Base-by-base conservation (phyloP, 75 land plant species). In the Cupressus sempervirens region DNA sequence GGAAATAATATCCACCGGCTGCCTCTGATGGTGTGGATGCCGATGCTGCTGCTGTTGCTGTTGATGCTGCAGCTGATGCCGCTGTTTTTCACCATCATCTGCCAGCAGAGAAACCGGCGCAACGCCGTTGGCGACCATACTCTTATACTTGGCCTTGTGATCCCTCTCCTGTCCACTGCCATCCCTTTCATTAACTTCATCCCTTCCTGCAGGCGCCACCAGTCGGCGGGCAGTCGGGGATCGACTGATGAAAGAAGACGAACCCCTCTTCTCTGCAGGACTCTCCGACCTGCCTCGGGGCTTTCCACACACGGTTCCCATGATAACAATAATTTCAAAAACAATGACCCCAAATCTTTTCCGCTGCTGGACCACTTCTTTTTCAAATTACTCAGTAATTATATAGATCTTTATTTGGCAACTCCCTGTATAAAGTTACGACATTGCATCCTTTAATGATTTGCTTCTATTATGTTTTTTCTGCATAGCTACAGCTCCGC, bases 291-390 rank as follows among this genome's bases (percentile, higher is more conserved):
- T 79, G 14, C 43, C 30, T 10, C 29, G 46, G 30, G 46, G 48
- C n/a, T 79, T 79, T 4, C 81, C 81, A n/a, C 81, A 79, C 53
- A 50, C 53, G 30, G 50, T 45, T 14, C 81, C 81, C 81, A 79
- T 79, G 20, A n/a, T 16, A 45, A 79, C 14, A 50, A 50, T 76
- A 76, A 76, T 43, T 26, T 11, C 52, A n/a, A 79, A 45, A 79
- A 26, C 79, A 38, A 45, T 45, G 7, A 43, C 30, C n/a, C n/a
- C 50, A n/a, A 41, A 20, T 68, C 7, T 3, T 11, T 11, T 72
- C 74, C n/a, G 35, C 36, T 5, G 35, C 74, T 30, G 36, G 12
- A 32, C 74, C 36, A 10, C 35, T 32, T 10, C 35, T 72, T 29
- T 26, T 29, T 79, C 29, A 75, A 76, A 76, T 41, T 43, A 26